Evolutionary conservation across 768 basidiomycete genomes (phyloP).

Genomic region (Xerocomellus intermedius): DNA sequence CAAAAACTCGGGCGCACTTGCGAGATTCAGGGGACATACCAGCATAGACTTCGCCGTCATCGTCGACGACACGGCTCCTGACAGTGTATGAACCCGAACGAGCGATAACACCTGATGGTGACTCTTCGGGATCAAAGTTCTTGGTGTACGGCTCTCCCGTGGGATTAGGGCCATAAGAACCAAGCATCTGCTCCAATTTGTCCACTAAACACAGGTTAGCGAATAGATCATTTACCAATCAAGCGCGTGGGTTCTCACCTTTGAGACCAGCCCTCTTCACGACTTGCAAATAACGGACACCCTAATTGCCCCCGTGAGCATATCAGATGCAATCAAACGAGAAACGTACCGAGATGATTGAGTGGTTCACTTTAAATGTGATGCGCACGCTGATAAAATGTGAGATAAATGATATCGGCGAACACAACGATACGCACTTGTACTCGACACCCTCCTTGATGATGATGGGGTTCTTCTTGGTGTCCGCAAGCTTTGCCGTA

Average conservation of each 20-base stretch:
- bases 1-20: background rate
- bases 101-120: constrained; percentile 79
- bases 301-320: constrained; percentile 43
- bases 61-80: constrained; percentile 80
- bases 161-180: constrained; percentile 83
- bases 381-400: constrained; percentile 61
- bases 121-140: constrained; percentile 71
- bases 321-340: background rate
- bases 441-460: constrained; percentile 91
- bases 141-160: constrained; percentile 65
- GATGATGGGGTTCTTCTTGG: constrained; percentile 74
- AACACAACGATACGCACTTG: constrained; percentile 48
- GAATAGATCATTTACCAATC: background rate
- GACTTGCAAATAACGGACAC: constrained; percentile 83
- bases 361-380: constrained; percentile 84
- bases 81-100: constrained; percentile 79
- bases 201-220: constrained; percentile 57
- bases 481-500: constrained; percentile 39
- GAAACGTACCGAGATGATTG: constrained; percentile 72
- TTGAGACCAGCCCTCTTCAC: constrained; percentile 77
- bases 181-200: constrained; percentile 91
- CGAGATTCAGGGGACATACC: constrained; percentile 46
- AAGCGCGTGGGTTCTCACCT: constrained; percentile 43
- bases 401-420: constrained; percentile 1
- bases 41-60: constrained; percentile 78